phyloP scores from a whole-genome alignment of 257 asterid genomes.

The Ajuga chamaepitys region DNA sequence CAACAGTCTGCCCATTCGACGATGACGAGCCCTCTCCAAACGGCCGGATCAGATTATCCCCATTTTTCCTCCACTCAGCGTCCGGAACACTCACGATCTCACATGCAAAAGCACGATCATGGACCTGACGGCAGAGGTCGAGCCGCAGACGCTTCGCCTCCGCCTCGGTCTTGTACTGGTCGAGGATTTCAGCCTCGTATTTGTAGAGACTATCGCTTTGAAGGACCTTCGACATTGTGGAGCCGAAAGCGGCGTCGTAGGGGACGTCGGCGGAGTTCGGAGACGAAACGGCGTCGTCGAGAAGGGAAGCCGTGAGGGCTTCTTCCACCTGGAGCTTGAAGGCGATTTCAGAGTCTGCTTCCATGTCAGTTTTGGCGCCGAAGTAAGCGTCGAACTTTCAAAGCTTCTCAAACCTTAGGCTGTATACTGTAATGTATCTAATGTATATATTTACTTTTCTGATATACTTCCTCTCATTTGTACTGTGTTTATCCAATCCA shows the following conservation, averaged over 20 bases:
- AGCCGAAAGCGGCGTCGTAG: constrained; percentile 21
- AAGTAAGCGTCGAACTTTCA: neutral
- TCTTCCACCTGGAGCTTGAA: constrained; percentile 52
- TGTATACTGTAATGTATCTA: no score
- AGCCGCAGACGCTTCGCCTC: constrained; percentile 20
- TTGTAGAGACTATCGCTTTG: constrained; percentile 24
- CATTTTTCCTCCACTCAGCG: constrained; percentile 31
- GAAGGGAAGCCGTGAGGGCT: constrained; percentile 44
- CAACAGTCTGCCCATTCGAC: neutral
- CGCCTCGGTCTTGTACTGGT: constrained; percentile 21
- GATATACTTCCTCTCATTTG: no score
- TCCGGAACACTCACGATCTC: constrained; percentile 40
- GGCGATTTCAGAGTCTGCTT: constrained; percentile 31
- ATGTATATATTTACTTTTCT: no score
- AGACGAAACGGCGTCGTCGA: constrained; percentile 19
- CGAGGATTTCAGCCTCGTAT: constrained; percentile 30
- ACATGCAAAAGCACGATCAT: constrained; percentile 53
- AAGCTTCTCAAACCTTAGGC: neutral
- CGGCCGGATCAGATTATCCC: constrained; percentile 37
- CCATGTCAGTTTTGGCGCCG: constrained; percentile 25
- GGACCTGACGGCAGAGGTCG: constrained; percentile 49
- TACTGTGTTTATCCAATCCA: no score
- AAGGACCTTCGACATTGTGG: constrained; percentile 12
- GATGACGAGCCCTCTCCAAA: constrained; percentile 30
- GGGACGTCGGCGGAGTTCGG: constrained; percentile 10